Evolutionary conservation across 495 filamentous ascomycete genomes (phyloP).

Genomic region (Immersiella caudata): DNA sequence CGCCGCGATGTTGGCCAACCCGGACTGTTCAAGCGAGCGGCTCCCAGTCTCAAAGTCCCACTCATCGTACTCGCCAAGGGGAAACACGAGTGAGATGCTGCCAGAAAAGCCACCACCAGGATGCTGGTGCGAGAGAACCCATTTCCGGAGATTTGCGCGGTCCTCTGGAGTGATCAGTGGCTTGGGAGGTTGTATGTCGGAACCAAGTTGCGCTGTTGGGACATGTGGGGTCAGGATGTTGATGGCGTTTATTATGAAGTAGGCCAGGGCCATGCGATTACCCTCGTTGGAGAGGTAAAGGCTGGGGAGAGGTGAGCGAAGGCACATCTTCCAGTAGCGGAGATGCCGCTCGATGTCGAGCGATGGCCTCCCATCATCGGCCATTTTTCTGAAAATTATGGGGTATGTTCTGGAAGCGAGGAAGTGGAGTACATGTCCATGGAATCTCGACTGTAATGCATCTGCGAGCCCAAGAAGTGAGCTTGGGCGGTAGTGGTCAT

Average conservation of each 20-base stretch:
- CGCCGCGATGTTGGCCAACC: slow-evolving; percentile 80
- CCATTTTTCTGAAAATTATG: slow-evolving; percentile 28
- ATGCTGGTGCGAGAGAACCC: slow-evolving; percentile 75
- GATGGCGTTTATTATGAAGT: slow-evolving; percentile 66
- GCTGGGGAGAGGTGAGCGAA: slow-evolving; percentile 77
- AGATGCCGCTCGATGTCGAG: slow-evolving; percentile 76
- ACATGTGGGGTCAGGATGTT: slow-evolving; percentile 44
- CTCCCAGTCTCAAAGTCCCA: slow-evolving; percentile 39
- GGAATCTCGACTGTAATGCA: no score
- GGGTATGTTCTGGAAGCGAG: no score
- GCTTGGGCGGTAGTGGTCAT: no score
- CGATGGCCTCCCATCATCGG: slow-evolving; percentile 35
- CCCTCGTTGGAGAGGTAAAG: slow-evolving; percentile 85
- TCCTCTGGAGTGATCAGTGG: slow-evolving; percentile 42
- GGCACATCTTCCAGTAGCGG: slow-evolving; percentile 90
- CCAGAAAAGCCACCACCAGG: slow-evolving; percentile 78
- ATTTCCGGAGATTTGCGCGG: slow-evolving; percentile 40
- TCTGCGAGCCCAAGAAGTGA: no score
- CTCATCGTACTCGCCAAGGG: slow-evolving; percentile 36
- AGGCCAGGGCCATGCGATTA: slow-evolving; percentile 85
- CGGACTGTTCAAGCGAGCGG: slow-evolving; percentile 58
- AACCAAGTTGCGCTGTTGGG: slow-evolving; percentile 11
- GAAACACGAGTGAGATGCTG: slow-evolving; percentile 59
- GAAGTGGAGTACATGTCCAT: no score
- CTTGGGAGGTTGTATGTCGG: not conserved